Evolutionary conservation across 2,329 filamentous ascomycete genomes (phyloP).

Genomic region (Colletotrichum camelliae): DNA sequence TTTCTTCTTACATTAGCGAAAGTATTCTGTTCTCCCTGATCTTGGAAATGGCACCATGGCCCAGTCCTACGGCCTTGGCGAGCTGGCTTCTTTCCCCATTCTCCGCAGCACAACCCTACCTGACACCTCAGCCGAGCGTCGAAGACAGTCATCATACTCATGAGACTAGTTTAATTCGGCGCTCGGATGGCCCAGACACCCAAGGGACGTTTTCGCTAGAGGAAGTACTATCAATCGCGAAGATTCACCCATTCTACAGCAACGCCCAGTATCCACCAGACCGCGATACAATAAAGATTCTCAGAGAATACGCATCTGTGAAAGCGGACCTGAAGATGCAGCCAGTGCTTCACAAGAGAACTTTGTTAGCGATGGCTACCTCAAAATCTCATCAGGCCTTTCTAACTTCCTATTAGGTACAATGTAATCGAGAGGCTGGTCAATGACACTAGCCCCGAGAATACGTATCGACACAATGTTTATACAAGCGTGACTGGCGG

Average conservation of each 20-base stretch:
- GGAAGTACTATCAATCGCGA: constrained; percentile 38
- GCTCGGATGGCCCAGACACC: no score
- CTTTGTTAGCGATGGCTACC: not conserved
- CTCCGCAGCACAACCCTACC: not conserved
- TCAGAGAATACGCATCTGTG: not conserved
- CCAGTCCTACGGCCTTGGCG: not conserved
- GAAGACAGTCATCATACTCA: not conserved
- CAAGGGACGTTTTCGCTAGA: constrained; percentile 22
- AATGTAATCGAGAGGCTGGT: constrained; percentile 37
- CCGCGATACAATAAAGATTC: constrained; percentile 3
- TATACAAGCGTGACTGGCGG: constrained; percentile 49
- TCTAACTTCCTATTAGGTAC: constrained; percentile 32
- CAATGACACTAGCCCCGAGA: constrained; percentile 34
- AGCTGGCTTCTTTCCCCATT: not conserved
- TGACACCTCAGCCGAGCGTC: not conserved
- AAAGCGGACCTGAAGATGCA: not conserved
- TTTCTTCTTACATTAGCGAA: no score
- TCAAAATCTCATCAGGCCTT: not conserved
- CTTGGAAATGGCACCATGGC: not conserved
- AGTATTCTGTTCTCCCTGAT: no score
- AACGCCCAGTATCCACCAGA: constrained; percentile 34
- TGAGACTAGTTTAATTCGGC: no score
- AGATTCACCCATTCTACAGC: constrained; percentile 40
- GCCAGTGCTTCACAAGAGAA: not conserved
- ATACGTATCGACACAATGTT: constrained; percentile 39